Base-by-base conservation (phyloP, 176 grass and related monocot species). In the Dendrocalamus sinicus region DNA sequence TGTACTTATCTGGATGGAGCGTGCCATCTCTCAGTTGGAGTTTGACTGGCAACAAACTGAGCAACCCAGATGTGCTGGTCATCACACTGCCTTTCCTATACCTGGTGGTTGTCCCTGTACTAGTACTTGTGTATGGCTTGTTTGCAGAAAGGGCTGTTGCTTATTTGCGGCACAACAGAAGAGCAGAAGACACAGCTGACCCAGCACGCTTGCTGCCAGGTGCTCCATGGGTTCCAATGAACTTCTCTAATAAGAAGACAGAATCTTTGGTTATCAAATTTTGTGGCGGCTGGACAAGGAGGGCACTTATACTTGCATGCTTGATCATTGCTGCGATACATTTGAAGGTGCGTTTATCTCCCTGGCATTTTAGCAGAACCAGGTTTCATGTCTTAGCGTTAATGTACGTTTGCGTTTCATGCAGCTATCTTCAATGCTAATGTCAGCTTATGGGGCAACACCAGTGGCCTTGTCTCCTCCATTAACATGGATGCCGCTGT, bases 21-120 rank as follows among this genome's bases (percentile, higher is more conserved):
- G 16, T 98, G 32, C 79, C 72, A 82, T 79, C 74, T 67, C 22
- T 52, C 62, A 51, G 83, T 46, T 23, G 23, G 47, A 72, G 17
- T 20, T 75, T 84, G 59, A 78, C 67, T 7, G 30, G 64, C 35
- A 80, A 81, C 68, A 89, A 88, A 73, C 50, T 92, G 17, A 84
- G 90, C 73, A 90, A 37, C 73, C 90, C 91, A 54, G 93, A 98
- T 91, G 57, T 93, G 77, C 83, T 98, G 77, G 85, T 91, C 15
- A 92, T 98, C 72, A 93, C 92, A 67, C 89, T 98, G 43, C 95
- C 95, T 69, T 93, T 98, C 91, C 78, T 98, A 60, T 95, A 98
- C 83, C 80, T 92, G 63, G 93, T 95, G 32, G 72, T 92, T 53
- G 63, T 76, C 66, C 95, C 93, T 67, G 82, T 89, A 72, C 59